Conservation (phyloP, 805 yeast species). For the Vanderwaltozyma tropicalis region DNA sequence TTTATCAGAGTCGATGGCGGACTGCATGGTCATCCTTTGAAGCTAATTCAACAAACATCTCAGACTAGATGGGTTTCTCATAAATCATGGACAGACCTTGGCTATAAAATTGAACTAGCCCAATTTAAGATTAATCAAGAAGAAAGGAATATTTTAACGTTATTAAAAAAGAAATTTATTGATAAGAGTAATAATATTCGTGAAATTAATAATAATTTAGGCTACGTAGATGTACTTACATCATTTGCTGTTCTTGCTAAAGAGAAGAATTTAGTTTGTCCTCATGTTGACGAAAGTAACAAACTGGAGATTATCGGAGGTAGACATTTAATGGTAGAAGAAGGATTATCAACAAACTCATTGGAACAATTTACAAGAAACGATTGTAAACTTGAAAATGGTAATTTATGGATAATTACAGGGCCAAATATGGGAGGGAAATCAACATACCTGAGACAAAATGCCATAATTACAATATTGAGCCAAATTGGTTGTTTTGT, state of each 20-base stretch:
- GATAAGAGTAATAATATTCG: constrained; percentile 38
- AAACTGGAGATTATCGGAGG: constrained; percentile 50
- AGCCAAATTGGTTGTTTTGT: constrained; percentile 68
- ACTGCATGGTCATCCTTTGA: constrained; percentile 7
- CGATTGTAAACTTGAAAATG: constrained; percentile 20
- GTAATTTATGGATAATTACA: constrained; percentile 51
- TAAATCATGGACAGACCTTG: constrained; percentile 45
- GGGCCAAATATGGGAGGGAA: constrained; percentile 92
- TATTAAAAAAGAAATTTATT: constrained; percentile 39
- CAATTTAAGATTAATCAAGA: constrained; percentile 40
- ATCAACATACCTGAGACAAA: constrained; percentile 63
- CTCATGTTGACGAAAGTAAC: constrained; percentile 42
- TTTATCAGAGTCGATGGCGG: constrained; percentile 7
- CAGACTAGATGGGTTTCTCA: constrained; percentile 37
- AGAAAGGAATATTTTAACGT: constrained; percentile 44
- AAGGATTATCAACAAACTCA: constrained; percentile 44
- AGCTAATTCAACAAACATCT: constrained; percentile 32
- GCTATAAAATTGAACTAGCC: constrained; percentile 35
- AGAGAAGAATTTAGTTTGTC: constrained; percentile 61
- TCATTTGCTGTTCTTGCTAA: constrained; percentile 64
- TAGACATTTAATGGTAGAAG: constrained; percentile 80
- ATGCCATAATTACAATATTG: constrained; percentile 57
- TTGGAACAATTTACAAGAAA: constrained; percentile 25
- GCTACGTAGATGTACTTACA: constrained; percentile 58
- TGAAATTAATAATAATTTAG: constrained; percentile 40